These are phyloP conservation scores for Fusarium liriodendri DNA, from an alignment of 2,329 filamentous ascomycete genomes.

Conservation along the genomic window DNA sequence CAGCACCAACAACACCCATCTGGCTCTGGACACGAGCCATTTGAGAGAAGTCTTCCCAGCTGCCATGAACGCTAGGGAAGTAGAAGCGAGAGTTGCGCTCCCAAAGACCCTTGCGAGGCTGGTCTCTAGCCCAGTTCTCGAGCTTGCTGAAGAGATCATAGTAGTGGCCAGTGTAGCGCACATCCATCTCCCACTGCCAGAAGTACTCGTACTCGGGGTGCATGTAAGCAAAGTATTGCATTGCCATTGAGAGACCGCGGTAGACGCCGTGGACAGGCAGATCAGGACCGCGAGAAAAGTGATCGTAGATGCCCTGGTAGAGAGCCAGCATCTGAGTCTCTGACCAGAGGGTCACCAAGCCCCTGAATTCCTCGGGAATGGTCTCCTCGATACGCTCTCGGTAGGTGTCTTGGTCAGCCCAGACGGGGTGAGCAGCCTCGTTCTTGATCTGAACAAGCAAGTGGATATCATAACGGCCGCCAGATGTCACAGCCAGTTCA, in stretches of 20 bases:
- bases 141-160: conserved; percentile 79
- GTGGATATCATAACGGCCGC: conserved; percentile 88
- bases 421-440: conserved; percentile 79
- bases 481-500: conserved; percentile 83
- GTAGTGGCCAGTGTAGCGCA: conserved; percentile 90
- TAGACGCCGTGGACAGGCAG: conserved; percentile 92
- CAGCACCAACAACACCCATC: conserved; percentile 71
- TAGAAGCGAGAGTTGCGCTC: conserved; percentile 84
- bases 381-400: conserved; percentile 73
- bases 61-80: conserved; percentile 78
- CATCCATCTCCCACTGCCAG: conserved; percentile 97
- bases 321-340: conserved; percentile 92
- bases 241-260: conserved; percentile 90
- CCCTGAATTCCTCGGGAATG: conserved; percentile 86
- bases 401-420: conserved; percentile 79
- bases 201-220: conserved; percentile 92
- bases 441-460: conserved; percentile 86
- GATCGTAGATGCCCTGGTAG: conserved; percentile 88
- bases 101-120: conserved; percentile 85
- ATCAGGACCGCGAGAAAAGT: conserved; percentile 72
- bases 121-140: conserved; percentile 74
- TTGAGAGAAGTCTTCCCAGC: conserved; percentile 80
- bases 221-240: conserved; percentile 90
- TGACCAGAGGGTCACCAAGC: conserved; percentile 91
- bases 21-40: conserved; percentile 82